These are phyloP conservation scores for Centrapalus pauciflorus DNA, from an alignment of 129 eudicot species.

Conservation along the genomic window DNA sequence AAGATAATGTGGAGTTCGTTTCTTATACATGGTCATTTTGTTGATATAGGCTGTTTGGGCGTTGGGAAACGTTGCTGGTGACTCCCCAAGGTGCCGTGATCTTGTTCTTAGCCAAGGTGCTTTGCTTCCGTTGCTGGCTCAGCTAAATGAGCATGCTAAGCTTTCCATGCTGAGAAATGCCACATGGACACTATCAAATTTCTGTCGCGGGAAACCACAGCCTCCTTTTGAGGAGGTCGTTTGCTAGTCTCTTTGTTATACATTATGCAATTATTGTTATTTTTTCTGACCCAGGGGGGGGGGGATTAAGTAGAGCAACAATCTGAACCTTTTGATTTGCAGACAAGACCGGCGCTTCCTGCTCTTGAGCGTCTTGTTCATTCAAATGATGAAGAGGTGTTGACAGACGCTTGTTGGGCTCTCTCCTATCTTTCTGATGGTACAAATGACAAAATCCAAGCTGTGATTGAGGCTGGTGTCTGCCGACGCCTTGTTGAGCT, in stretches of 20 bases:
- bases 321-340: constrained; percentile 12
- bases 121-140: constrained; percentile 62
- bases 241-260: not conserved
- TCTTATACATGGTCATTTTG: not conserved
- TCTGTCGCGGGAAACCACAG: constrained; percentile 90
- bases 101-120: constrained; percentile 84
- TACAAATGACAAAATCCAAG: constrained; percentile 88
- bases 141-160: constrained; percentile 71
- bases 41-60: constrained; percentile 84
- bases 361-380: constrained; percentile 71
- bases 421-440: constrained; percentile 91
- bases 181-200: constrained; percentile 88
- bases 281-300: not conserved
- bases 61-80: constrained; percentile 90
- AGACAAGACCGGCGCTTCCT: constrained; percentile 89
- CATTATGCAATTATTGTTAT: not conserved
- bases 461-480: constrained; percentile 83
- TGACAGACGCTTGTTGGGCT: constrained; percentile 97
- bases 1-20: not conserved
- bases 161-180: constrained; percentile 94
- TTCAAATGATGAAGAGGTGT: constrained; percentile 83
- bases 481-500: constrained; percentile 87
- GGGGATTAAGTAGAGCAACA: not conserved
- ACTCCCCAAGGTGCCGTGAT: constrained; percentile 84
- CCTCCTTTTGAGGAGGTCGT: constrained; percentile 82